Conservation (phyloP, 495 filamentous ascomycete genomes). For the Aspergillus hancockii region DNA sequence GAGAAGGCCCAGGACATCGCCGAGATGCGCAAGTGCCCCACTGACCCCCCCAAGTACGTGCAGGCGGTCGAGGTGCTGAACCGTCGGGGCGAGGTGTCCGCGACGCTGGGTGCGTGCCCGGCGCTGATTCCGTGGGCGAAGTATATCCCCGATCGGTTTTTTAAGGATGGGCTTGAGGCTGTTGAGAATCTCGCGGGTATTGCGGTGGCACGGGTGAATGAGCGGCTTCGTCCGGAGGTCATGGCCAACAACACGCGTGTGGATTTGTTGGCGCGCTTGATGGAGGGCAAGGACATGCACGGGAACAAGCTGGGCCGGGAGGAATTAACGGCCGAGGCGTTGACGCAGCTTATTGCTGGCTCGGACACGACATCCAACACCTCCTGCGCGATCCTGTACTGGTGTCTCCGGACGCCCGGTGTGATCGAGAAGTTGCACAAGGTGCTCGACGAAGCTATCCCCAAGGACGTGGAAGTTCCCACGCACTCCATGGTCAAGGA, state of each 20-base stretch:
- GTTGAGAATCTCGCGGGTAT: constrained; percentile 58
- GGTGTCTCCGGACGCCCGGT: constrained; percentile 67
- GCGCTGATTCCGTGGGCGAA: constrained; percentile 50
- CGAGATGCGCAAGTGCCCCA: constrained; percentile 55
- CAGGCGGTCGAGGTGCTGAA: constrained; percentile 56
- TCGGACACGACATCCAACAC: constrained; percentile 91
- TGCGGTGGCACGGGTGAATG: constrained; percentile 77
- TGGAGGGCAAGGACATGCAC: constrained; percentile 82
- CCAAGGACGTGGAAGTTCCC: constrained; percentile 61
- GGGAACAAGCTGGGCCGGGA: constrained; percentile 71
- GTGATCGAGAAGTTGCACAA: constrained; percentile 70
- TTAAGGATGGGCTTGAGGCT: constrained; percentile 49
- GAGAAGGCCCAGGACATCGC: constrained; percentile 57
- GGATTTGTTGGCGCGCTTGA: constrained; percentile 79
- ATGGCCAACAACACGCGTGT: constrained; percentile 60
- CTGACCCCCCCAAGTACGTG: constrained; percentile 46
- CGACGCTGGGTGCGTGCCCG: constrained; percentile 49
- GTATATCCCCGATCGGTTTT: constrained; percentile 55
- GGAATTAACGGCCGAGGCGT: constrained; percentile 84
- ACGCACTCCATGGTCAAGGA: constrained; percentile 71
- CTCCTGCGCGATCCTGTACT: constrained; percentile 81
- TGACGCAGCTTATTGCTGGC: constrained; percentile 89
- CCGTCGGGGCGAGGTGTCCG: constrained; percentile 55
- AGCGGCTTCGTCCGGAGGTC: constrained; percentile 65
- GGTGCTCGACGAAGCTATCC: constrained; percentile 70